Conservation (phyloP, 176 grass and related monocot species). For the Carex kokanica region DNA sequence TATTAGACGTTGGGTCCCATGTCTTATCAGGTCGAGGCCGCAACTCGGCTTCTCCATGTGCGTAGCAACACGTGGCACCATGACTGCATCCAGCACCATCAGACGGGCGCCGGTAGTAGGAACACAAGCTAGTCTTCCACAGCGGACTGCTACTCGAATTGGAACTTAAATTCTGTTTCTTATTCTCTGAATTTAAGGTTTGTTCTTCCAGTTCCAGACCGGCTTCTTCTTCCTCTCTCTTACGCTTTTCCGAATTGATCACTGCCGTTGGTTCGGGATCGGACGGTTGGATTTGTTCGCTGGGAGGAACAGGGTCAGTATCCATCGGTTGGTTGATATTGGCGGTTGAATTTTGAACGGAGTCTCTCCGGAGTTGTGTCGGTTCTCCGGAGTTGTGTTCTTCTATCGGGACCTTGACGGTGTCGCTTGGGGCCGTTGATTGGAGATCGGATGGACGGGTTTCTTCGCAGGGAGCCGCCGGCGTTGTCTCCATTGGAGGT, state of each 20-base stretch:
- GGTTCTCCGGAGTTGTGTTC: not conserved
- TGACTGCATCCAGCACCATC: slow-evolving; percentile 60
- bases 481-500: slow-evolving; percentile 20
- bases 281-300: not conserved
- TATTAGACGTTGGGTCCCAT: slow-evolving; percentile 80
- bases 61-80: slow-evolving; percentile 70
- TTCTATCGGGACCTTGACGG: not conserved
- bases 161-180: not conserved
- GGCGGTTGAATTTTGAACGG: not conserved
- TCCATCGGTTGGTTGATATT: not conserved
- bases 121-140: slow-evolving; percentile 95
- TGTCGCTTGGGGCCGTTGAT: not conserved
- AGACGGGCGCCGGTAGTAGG: slow-evolving; percentile 50
- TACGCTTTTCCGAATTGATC: slow-evolving; percentile 50
- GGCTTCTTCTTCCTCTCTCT: slow-evolving; percentile 42
- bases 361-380: not conserved
- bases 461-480: slow-evolving; percentile 13
- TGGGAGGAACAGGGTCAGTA: not conserved
- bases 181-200: not conserved
- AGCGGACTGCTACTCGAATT: slow-evolving; percentile 25
- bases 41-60: slow-evolving; percentile 86
- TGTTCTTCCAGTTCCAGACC: not conserved
- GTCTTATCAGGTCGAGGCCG: slow-evolving; percentile 66
- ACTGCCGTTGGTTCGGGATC: not conserved
- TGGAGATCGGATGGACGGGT: slow-evolving; percentile 5